phyloP scores from a whole-genome alignment of 148 eudicot species.

The Rhododendron simsii region DNA sequence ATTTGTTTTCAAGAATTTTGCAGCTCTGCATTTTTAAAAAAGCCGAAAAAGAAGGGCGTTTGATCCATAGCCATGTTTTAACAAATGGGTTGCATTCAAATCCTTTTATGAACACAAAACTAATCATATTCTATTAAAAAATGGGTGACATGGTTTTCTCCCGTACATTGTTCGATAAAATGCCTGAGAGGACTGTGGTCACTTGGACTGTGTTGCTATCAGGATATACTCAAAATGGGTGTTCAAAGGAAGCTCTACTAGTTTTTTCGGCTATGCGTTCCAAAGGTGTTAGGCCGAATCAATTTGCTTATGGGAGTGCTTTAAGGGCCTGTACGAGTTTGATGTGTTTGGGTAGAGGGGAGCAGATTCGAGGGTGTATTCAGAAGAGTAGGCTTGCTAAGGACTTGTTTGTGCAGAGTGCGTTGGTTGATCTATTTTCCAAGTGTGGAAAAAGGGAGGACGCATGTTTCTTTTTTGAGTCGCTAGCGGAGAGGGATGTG shows the following conservation, averaged over 20 bases:
- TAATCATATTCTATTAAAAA: conserved; percentile 14
- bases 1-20: conserved; percentile 2
- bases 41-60: conserved; percentile 9
- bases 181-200: conserved; percentile 15
- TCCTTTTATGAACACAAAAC: conserved; percentile 4
- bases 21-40: conserved; percentile 7
- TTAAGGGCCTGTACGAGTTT: conserved; percentile 17
- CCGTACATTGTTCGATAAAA: conserved; percentile 16
- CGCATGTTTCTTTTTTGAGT: conserved; percentile 11
- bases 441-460: conserved; percentile 15
- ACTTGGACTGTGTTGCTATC: conserved; percentile 17
- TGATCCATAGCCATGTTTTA: conserved; percentile 14
- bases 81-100: conserved; percentile 11
- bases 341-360: conserved; percentile 13
- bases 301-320: conserved; percentile 19
- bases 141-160: conserved; percentile 7
- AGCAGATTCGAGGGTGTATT: conserved; percentile 15
- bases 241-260: conserved; percentile 11
- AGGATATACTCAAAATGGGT: conserved; percentile 22
- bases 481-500: conserved; percentile 15
- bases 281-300: conserved; percentile 12
- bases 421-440: conserved; percentile 18
- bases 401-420: conserved; percentile 20
- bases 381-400: conserved; percentile 13
- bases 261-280: conserved; percentile 16